Base-by-base conservation (phyloP, 176 grass and related monocot species). In the Guadua angustifolia region DNA sequence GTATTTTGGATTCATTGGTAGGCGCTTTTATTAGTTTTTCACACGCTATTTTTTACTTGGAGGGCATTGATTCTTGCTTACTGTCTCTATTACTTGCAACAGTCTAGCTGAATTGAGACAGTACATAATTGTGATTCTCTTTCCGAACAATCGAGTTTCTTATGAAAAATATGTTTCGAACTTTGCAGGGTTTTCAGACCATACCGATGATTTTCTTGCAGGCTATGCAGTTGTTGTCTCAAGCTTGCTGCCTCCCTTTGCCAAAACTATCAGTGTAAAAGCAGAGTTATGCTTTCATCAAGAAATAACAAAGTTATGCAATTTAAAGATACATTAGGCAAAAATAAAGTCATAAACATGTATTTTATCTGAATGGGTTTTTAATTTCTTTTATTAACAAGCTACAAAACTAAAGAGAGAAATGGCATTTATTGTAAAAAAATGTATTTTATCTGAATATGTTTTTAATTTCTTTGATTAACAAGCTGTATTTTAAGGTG, bases 181-280 rank as follows among this genome's bases (percentile, higher is more conserved):
- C 9, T 53, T 69, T 82, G 38, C 88, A 86, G 88, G 65, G 63
- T 70, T 82, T 77, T 69, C 0, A n/a, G 57, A 50, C 45, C 74
- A 78, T 92, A 94, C 94, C 92, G 84, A 66, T 97, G 84, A 87
- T 86, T 94, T 89, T 94, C 88, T 97, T 94, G 92, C 88, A 97
- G 86, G 82, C 89, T 97, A 49, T 88, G 92, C 90, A 97, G 92
- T 94, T 97, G 94, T 88, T 97, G 92, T 89, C 92, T 97, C 92
- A 97, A 97, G 92, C 90, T 94, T 93, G 92, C 88, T 89, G 90
- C 84, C 90, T 94, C 92, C 82, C 84, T 88, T 91, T 97, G 92
- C 95, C 95, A 94, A 60, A 97, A 89, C 92, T 94, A 86, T 74
- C 43, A 77, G 53, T 71, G 69, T n/a, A 40, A 76, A 83, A 83